Conservation (phyloP, 306 rosid genomes). For the Prunus mira region DNA sequence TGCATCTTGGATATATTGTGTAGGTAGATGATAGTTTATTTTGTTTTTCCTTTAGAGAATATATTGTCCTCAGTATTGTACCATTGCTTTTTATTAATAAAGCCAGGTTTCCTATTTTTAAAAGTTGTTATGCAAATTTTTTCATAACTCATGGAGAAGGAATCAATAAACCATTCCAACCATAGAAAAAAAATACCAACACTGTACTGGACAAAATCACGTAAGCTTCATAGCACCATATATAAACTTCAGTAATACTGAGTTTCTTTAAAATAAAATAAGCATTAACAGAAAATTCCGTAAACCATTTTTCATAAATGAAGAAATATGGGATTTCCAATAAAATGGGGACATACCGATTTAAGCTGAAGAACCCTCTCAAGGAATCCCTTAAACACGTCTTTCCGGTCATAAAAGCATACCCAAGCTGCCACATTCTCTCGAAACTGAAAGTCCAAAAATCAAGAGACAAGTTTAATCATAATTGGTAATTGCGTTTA, state of each 20-base stretch:
- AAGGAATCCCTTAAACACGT: constrained; percentile 68
- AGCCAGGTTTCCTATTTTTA: background rate
- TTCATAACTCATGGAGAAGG: background rate
- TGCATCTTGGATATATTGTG: background rate
- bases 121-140: background rate
- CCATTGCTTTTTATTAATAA: background rate
- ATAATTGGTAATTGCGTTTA: constrained; percentile 3
- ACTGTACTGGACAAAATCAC: background rate
- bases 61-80: background rate
- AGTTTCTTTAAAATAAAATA: background rate
- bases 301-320: background rate
- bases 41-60: background rate
- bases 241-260: background rate
- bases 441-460: constrained; percentile 61
- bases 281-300: background rate
- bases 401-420: constrained; percentile 82
- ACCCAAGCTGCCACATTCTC: constrained; percentile 97
- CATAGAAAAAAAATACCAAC: background rate
- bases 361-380: constrained; percentile 86
- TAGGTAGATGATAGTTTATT: background rate
- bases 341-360: constrained; percentile 52
- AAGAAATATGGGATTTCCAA: background rate
- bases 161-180: background rate
- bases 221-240: background rate
- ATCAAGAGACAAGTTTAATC: constrained; percentile 9